Evolutionary conservation across 129 eudicot species (phyloP), one percentile per base, ranked within the genome.

Genomic region (Ambrosia trifida): DNA sequence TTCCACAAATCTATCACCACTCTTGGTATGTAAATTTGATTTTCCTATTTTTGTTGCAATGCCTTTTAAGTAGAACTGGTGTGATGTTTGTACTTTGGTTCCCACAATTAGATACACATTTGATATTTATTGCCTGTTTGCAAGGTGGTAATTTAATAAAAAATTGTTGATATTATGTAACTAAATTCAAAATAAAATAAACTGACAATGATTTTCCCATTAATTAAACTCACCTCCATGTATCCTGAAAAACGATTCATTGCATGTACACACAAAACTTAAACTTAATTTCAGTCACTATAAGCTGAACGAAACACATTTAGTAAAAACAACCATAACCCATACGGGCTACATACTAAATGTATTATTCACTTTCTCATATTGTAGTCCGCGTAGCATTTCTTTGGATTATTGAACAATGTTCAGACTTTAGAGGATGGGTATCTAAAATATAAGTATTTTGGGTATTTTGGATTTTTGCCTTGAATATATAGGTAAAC

Each of bases 1-100:
- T 66, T 72, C 59, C 88, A 78, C 69, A 85, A 85, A 20, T 46
- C 78, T 6, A 7, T 81, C 74, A 69, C 36, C n/a, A 51, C 67
- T 11, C 68, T 83, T 49, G 91, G 96, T 88, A 76, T 4, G 76
- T 62, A 28, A 5, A 3, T 35, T 11, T 6, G 14, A 3, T 50
- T 20, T 16, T 32, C 50, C 14, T 49, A n/a, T 2, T 44, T 59
- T 59, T 70, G 45, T 33, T 68, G 16, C 7, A 24, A 13, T 24
- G 3, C 2, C 17, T 2, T 47, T 47, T 46, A 18, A 7, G 7
- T 24, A 11, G 19, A 38, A 16, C 32, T 54, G 41, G 6, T 54
- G 61, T 64, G 47, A 33, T 36, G 11, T 62, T 62, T 0, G 16
- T 36, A 62, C 3, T 10, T 49, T n/a, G 54, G 5, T 49, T 49